Evolutionary conservation across 805 yeast species (phyloP).

Genomic region (Candida tallmaniae): DNA sequence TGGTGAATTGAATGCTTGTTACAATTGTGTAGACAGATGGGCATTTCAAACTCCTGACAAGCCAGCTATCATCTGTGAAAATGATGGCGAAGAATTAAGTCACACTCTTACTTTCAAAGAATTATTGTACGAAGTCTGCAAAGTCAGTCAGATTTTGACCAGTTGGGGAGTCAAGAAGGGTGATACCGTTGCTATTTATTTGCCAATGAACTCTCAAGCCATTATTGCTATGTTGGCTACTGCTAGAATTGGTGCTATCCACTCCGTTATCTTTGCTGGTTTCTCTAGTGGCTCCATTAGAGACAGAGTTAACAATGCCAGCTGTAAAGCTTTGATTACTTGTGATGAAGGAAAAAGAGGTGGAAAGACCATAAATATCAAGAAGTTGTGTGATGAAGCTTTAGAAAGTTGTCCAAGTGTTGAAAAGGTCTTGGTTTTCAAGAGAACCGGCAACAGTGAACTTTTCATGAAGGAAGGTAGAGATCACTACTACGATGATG

Average conservation of each 20-base stretch:
- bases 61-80: constrained; percentile 74
- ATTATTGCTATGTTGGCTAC: constrained; percentile 72
- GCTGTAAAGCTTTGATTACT: constrained; percentile 68
- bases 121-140: constrained; percentile 63
- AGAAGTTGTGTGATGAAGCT: constrained; percentile 81
- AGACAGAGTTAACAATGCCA: constrained; percentile 70
- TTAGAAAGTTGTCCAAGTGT: constrained; percentile 62
- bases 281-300: constrained; percentile 68
- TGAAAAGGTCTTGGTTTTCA: constrained; percentile 63
- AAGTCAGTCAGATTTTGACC: constrained; percentile 65
- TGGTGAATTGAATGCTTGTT: constrained; percentile 76
- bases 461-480: constrained; percentile 50
- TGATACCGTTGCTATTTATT: constrained; percentile 79
- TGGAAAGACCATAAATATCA: constrained; percentile 74
- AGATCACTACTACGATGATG: constrained; percentile 78
- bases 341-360: constrained; percentile 83
- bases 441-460: constrained; percentile 62
- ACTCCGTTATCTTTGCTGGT: constrained; percentile 84
- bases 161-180: constrained; percentile 71
- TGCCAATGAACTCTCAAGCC: constrained; percentile 86
- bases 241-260: constrained; percentile 77
- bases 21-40: constrained; percentile 79
- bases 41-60: constrained; percentile 68
- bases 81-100: constrained; percentile 70
- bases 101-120: constrained; percentile 63